Base-by-base conservation (phyloP, 1,139 yeast genomes). In the Taphrina communis region DNA sequence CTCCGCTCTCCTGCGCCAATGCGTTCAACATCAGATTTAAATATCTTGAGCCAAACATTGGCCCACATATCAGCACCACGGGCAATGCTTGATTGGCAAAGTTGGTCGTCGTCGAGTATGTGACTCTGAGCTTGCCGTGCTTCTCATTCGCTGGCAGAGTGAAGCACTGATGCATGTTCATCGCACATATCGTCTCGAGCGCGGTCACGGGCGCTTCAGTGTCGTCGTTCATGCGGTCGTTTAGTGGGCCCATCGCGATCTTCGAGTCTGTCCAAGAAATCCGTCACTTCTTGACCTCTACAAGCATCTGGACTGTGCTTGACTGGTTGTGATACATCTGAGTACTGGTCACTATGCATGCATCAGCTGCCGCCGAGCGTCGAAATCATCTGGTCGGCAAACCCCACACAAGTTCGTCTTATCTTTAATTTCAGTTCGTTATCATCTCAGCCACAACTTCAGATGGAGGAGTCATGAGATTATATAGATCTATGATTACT, bases 41-140 rank as follows among this genome's bases (percentile, higher is more conserved):
- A n/a, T 50, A 50, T n/a, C 53, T 50, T 7, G 31, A 21, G 12
- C 53, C 53, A 50, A 50, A 50, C 53, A 50, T 50, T 50, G 53
- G 53, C 11, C 36, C 53, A 21, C 53, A 50, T 8, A 50, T 4
- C 12, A 50, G 53, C 1, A 50, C n/a, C 36, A 50, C 53, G 12
- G 53, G 53, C 36, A 50, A 21, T 21, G 36, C 8, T 2, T 11
- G 3, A 50, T 6, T 35, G 9, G 36, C 9, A n/a, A 50, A 50
- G n/a, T 50, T 50, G 14, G 12, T 21, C 53, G 53, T 50, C 5
- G 53, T 50, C 8, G 53, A 50, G 36, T 50, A 50, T 11, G 53
- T 50, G 36, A 50, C 53, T 11, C 53, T 31, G 5, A 50, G 36
- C n/a, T n/a, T 50, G n/a, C 36, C 53, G 21, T 50, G 53, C 4